Percentiles rank a stretch among this genome's conserved stretches.
Evolutionary conservation across 345 rosid genomes (phyloP).

Genomic region (Citrus reticulata): DNA sequence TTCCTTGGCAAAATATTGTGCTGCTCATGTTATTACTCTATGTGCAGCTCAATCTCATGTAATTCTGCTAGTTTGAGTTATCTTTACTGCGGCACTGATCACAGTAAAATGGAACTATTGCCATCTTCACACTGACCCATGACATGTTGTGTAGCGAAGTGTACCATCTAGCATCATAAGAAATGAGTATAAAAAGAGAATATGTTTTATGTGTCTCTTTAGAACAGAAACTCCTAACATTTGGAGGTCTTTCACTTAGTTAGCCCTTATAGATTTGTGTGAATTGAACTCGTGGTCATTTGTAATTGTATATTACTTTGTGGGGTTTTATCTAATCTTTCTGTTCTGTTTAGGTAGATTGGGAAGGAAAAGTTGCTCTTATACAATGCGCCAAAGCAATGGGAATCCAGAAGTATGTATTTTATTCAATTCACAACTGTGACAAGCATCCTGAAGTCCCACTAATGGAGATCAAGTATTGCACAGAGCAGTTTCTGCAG

Average conservation of each 20-base stretch:
- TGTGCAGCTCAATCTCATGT: background rate
- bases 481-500: slow-evolving; percentile 84
- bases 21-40: background rate
- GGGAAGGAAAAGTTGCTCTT: slow-evolving; percentile 99
- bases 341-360: slow-evolving; percentile 87
- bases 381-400: slow-evolving; percentile 97
- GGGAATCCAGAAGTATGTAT: slow-evolving; percentile 91
- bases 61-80: background rate
- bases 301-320: background rate
- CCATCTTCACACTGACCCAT: background rate
- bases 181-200: background rate
- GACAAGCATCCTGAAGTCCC: slow-evolving; percentile 99
- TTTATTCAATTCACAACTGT: slow-evolving; percentile 93
- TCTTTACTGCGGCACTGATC: too few species aligned
- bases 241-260: background rate
- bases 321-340: slow-evolving; percentile 7
- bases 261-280: background rate
- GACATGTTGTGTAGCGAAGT: background rate
- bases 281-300: background rate
- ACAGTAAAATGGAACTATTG: background rate
- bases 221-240: background rate
- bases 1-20: background rate
- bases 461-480: slow-evolving; percentile 91
- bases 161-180: background rate
- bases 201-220: background rate